Percentiles rank a stretch among this genome's conserved stretches.
These are phyloP conservation scores for Colletotrichum orbiculare DNA, from an alignment of 2,329 filamentous ascomycete genomes.

Conservation along the genomic window DNA sequence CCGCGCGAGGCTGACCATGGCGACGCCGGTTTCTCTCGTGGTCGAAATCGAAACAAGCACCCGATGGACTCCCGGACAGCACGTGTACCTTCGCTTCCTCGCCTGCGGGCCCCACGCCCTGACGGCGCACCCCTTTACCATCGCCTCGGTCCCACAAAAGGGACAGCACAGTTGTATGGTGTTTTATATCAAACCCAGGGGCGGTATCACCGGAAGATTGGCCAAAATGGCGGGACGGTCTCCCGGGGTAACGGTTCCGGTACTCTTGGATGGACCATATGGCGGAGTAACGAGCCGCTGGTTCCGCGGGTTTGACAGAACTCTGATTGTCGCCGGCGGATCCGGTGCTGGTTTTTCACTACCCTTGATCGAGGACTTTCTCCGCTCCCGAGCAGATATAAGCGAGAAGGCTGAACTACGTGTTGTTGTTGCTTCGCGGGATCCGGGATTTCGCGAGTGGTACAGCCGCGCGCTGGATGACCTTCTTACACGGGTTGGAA, in stretches of 20 bases:
- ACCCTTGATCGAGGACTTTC: constrained; percentile 56
- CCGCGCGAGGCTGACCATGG: not conserved
- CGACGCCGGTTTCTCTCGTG: constrained; percentile 46
- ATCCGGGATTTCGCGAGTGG: constrained; percentile 26
- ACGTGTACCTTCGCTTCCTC: constrained; percentile 65
- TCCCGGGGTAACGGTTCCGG: constrained; percentile 51
- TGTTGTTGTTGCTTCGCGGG: constrained; percentile 25
- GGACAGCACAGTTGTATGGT: constrained; percentile 51
- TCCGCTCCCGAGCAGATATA: constrained; percentile 24
- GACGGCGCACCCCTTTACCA: constrained; percentile 65
- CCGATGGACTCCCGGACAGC: constrained; percentile 63
- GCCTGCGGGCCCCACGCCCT: constrained; percentile 54
- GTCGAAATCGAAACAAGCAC: constrained; percentile 56
- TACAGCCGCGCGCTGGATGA: constrained; percentile 17
- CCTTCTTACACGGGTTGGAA: not conserved
- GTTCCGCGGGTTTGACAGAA: constrained; percentile 51
- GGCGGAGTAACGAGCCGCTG: constrained; percentile 58
- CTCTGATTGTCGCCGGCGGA: constrained; percentile 64
- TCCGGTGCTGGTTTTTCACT: constrained; percentile 66
- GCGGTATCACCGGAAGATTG: constrained; percentile 61
- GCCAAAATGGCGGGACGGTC: constrained; percentile 49
- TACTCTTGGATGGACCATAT: constrained; percentile 69
- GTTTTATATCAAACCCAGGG: constrained; percentile 63
- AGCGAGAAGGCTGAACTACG: constrained; percentile 28
- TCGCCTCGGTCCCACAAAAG: constrained; percentile 58